Conservation (phyloP, 73 alveolate species). For the Blepharisma stoltei region DNA sequence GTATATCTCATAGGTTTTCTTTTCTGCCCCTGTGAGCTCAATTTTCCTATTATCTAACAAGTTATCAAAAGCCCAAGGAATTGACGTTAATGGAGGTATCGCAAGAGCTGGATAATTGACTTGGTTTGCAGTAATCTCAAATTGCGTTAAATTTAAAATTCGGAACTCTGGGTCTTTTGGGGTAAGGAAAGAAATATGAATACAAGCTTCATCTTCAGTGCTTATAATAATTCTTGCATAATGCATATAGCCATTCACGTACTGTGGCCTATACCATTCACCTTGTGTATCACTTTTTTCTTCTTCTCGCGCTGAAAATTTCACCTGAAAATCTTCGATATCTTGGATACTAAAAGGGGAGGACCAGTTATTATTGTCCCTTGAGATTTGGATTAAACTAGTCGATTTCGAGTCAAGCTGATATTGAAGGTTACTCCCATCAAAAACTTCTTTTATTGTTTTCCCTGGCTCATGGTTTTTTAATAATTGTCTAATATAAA, state of each 20-base stretch:
- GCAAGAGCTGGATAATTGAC: not conserved
- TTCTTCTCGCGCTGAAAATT: slow-evolving; percentile 2
- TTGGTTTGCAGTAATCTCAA: not conserved
- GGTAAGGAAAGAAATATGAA: slow-evolving; percentile 34
- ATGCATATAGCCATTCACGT: slow-evolving; percentile 31
- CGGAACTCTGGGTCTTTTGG: slow-evolving; percentile 40
- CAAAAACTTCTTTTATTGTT: not conserved
- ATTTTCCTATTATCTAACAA: slow-evolving; percentile 36
- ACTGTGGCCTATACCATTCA: not conserved
- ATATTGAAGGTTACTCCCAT: slow-evolving; percentile 30
- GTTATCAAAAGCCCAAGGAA: slow-evolving; percentile 46
- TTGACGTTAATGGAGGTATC: not conserved
- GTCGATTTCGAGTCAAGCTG: not conserved
- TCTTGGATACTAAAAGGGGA: slow-evolving; percentile 53
- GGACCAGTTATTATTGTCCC: slow-evolving; percentile 43
- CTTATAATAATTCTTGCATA: slow-evolving; percentile 44
- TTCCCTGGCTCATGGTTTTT: slow-evolving; percentile 37
- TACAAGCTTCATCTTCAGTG: slow-evolving; percentile 63
- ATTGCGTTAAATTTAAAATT: not conserved
- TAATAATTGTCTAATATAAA: not conserved
- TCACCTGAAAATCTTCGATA: slow-evolving; percentile 53
- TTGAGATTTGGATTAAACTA: slow-evolving; percentile 3
- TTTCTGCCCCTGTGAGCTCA: slow-evolving; percentile 38
- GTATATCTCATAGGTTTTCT: not conserved
- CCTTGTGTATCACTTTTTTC: not conserved